Evolutionary conservation across 345 rosid species (phyloP).

Genomic region (Cochlearia excelsa): DNA sequence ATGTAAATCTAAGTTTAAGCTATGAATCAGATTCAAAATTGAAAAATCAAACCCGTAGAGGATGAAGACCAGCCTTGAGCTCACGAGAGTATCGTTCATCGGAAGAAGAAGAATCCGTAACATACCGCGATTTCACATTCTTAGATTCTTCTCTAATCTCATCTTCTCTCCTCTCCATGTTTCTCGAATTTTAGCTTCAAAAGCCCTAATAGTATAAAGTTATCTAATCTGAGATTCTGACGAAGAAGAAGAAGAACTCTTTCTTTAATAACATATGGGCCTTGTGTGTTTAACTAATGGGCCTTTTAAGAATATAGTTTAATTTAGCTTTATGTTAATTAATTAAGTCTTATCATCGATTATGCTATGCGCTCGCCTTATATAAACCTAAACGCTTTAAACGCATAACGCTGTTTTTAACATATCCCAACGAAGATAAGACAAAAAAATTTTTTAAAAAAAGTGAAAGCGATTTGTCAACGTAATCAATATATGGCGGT

Average conservation of each 20-base stretch:
- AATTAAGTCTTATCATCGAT: too few relatives aligned
- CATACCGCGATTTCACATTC: slow-evolving; percentile 35
- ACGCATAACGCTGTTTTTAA: too few relatives aligned
- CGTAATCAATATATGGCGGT: slow-evolving; percentile 22
- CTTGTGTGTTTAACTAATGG: too few relatives aligned
- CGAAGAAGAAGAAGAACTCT: background rate
- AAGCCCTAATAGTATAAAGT: slow-evolving; percentile 36
- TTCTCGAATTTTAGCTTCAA: slow-evolving; percentile 22
- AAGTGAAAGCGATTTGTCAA: slow-evolving; percentile 16
- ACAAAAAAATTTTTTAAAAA: too few relatives aligned
- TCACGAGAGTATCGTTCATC: slow-evolving; percentile 77
- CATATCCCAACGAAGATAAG: too few relatives aligned
- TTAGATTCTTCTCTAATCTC: slow-evolving; percentile 43
- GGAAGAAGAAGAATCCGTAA: slow-evolving; percentile 26
- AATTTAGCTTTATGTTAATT: too few relatives aligned
- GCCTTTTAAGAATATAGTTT: too few relatives aligned
- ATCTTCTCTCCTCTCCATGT: slow-evolving; percentile 56
- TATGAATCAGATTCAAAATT: slow-evolving; percentile 5
- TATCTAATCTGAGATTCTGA: background rate
- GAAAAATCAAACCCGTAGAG: slow-evolving; percentile 63
- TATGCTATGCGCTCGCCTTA: too few relatives aligned
- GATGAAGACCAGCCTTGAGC: slow-evolving; percentile 79
- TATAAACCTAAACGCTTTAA: too few relatives aligned
- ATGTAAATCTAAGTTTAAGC: slow-evolving; percentile 6
- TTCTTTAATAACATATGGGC: too few relatives aligned